Conservation (phyloP, 805 yeast genomes). For the Lipomyces lipofer region DNA sequence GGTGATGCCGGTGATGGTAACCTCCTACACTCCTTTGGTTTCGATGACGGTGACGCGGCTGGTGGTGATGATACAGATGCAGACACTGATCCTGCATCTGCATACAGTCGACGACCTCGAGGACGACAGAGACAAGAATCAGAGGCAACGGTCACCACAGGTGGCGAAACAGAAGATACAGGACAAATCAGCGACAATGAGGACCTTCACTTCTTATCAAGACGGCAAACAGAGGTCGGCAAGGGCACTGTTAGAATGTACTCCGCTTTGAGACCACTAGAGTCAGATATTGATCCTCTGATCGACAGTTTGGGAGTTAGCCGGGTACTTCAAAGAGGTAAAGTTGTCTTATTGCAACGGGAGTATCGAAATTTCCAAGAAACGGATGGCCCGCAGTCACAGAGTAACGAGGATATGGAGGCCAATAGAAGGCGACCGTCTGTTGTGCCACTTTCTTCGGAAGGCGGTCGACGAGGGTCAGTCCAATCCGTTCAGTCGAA, state of each 20-base stretch:
- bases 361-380: slow-evolving; percentile 31
- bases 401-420: not conserved
- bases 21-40: not conserved
- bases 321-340: slow-evolving; percentile 34
- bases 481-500: slow-evolving; percentile 9
- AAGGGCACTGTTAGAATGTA: slow-evolving; percentile 19
- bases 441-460: not conserved
- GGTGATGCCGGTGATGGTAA: not conserved
- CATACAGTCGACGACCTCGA: not conserved
- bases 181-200: slow-evolving; percentile 16
- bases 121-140: not conserved
- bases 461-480: not conserved
- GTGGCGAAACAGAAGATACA: not conserved
- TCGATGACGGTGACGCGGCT: not conserved
- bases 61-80: slow-evolving; percentile 6
- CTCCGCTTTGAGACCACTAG: slow-evolving; percentile 32
- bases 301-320: slow-evolving; percentile 37
- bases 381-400: not conserved
- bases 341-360: slow-evolving; percentile 36
- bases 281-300: slow-evolving; percentile 38
- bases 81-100: too few species aligned
- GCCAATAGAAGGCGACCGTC: not conserved
- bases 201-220: slow-evolving; percentile 18
- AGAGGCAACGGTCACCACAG: not conserved
- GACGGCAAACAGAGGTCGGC: slow-evolving; percentile 8